Conservation (phyloP, 305 asterid species). For the Andrographis paniculata region DNA sequence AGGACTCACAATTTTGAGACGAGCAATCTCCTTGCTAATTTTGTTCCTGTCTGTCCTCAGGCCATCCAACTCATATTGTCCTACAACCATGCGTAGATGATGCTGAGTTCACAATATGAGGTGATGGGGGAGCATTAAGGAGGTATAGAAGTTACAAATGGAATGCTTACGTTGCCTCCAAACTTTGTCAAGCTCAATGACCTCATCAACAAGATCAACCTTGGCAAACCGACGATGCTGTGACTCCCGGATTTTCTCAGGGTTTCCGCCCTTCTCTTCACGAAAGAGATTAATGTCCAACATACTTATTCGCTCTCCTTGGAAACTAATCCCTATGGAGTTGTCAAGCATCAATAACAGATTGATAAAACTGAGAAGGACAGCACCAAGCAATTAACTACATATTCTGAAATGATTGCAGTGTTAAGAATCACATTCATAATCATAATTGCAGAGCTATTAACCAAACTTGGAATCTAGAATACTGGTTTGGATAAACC, state of each 20-base stretch:
- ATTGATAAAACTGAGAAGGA: no score
- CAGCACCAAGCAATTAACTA: no score
- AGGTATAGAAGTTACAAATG: background rate
- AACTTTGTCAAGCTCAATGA: slow-evolving; percentile 55
- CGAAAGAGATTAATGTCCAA: slow-evolving; percentile 80
- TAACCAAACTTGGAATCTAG: no score
- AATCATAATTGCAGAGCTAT: no score
- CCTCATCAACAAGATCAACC: slow-evolving; percentile 58
- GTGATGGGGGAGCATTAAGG: background rate
- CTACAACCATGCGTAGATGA: slow-evolving; percentile 31
- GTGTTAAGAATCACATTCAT: no score
- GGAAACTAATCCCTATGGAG: no score
- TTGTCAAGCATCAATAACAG: no score
- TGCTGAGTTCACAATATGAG: background rate
- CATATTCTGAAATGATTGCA: no score
- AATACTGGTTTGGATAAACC: no score
- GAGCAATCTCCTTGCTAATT: slow-evolving; percentile 63
- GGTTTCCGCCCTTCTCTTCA: slow-evolving; percentile 75
- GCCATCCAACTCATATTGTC: slow-evolving; percentile 72
- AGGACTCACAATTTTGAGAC: slow-evolving; percentile 58
- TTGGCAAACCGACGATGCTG: slow-evolving; percentile 79
- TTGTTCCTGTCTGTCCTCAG: slow-evolving; percentile 62
- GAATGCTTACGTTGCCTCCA: slow-evolving; percentile 67
- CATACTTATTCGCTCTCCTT: slow-evolving; percentile 32
- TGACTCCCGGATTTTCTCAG: slow-evolving; percentile 73